phyloP scores from a whole-genome alignment of 139 green algal genomes.

The Closterium sp. region DNA sequence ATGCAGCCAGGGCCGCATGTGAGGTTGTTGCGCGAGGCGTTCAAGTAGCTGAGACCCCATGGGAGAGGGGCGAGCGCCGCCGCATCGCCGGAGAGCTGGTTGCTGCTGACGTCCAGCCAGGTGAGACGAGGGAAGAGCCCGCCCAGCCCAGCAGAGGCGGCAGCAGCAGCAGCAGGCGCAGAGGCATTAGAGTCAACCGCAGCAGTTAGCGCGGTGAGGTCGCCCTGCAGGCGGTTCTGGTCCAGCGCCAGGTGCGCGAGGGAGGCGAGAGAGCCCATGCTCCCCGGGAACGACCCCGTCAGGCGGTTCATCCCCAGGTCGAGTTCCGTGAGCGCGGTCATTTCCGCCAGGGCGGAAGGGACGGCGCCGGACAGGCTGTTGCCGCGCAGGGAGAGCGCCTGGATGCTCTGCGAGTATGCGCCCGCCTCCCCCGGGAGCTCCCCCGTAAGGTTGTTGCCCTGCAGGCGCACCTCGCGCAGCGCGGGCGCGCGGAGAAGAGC shows the following conservation, averaged over 20 bases:
- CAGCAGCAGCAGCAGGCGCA: no score
- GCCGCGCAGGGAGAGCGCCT: not conserved
- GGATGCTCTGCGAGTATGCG: not conserved
- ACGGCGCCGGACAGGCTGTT: constrained; percentile 16
- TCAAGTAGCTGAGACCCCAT: no score
- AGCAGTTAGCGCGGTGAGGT: not conserved
- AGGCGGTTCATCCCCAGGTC: not conserved
- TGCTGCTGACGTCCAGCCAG: no score
- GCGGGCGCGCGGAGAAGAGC: not conserved
- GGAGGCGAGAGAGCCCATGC: not conserved
- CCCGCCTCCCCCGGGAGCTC: not conserved
- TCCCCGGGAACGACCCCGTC: not conserved
- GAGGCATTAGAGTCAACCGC: no score
- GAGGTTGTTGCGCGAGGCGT: no score
- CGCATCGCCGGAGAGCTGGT: no score
- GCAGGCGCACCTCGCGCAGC: constrained; percentile 5
- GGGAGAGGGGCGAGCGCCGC: no score
- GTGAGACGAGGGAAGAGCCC: no score
- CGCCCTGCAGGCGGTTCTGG: not conserved
- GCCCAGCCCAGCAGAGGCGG: no score
- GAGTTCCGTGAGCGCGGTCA: not conserved
- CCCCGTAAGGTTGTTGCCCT: constrained; percentile 22
- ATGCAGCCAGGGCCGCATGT: no score
- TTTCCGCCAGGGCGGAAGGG: not conserved
- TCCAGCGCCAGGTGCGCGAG: not conserved